A percentile compares a stretch with the other conserved stretches of the same genome.
Evolutionary conservation across 108 stramenopile genomes (phyloP).

Genomic region (Hondaea fermentalgiana): DNA sequence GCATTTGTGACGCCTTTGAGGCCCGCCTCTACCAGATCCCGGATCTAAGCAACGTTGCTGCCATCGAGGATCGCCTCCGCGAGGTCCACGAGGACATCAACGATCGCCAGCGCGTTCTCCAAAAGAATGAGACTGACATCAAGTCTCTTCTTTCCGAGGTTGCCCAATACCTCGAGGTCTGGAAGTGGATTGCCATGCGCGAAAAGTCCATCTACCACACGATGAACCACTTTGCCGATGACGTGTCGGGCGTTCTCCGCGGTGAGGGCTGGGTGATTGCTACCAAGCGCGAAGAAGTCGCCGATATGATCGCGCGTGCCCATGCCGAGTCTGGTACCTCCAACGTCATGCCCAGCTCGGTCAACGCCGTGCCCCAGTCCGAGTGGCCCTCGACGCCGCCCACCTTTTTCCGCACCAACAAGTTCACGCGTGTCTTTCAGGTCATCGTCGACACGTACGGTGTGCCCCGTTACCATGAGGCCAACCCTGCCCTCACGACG

Average conservation of each 20-base stretch:
- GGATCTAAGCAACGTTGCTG: slow-evolving; percentile 65
- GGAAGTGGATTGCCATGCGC: slow-evolving; percentile 77
- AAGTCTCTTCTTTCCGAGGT: slow-evolving; percentile 78
- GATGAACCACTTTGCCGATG: slow-evolving; percentile 94
- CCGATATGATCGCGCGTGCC: slow-evolving; percentile 61
- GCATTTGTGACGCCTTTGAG: slow-evolving; percentile 89
- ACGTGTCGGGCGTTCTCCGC: slow-evolving; percentile 84
- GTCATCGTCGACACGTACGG: slow-evolving; percentile 98
- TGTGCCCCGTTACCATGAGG: slow-evolving; percentile 92
- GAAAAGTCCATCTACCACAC: slow-evolving; percentile 93
- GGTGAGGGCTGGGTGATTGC: slow-evolving; percentile 93
- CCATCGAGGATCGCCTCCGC: slow-evolving; percentile 69
- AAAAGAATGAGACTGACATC: slow-evolving; percentile 83
- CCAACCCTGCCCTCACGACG: slow-evolving; percentile 94
- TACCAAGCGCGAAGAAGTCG: slow-evolving; percentile 59
- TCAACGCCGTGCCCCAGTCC: background rate
- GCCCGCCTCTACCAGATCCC: slow-evolving; percentile 87
- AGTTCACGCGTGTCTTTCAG: slow-evolving; percentile 87
- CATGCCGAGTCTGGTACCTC: slow-evolving; percentile 52
- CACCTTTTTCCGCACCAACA: slow-evolving; percentile 89
- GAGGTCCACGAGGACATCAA: slow-evolving; percentile 76
- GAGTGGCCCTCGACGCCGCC: slow-evolving; percentile 65
- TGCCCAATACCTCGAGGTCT: slow-evolving; percentile 69
- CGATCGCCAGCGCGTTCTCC: slow-evolving; percentile 74
- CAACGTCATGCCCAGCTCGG: background rate